phyloP scores from a whole-genome alignment of 2,329 filamentous ascomycete genomes.

The Daldinia sp. region DNA sequence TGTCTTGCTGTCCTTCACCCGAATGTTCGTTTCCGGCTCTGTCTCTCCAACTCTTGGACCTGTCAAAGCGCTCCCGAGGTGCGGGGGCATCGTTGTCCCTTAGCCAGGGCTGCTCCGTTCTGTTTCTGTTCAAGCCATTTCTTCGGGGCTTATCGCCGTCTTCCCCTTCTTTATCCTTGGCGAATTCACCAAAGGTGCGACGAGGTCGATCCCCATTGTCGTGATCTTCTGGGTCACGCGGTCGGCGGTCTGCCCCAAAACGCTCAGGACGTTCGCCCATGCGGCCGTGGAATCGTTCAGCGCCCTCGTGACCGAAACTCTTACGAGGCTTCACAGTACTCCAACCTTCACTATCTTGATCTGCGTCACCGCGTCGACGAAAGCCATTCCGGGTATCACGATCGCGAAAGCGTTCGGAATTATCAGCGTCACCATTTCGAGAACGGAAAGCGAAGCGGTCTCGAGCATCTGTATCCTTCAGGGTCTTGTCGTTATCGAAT shows the following conservation, averaged over 20 bases:
- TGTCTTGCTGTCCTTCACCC: constrained; percentile 50
- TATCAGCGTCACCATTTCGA: constrained; percentile 60
- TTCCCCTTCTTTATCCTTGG: constrained; percentile 58
- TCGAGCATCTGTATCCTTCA: constrained; percentile 59
- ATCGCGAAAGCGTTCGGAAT: constrained; percentile 47
- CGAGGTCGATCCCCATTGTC: constrained; percentile 64
- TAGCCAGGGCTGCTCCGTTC: constrained; percentile 78
- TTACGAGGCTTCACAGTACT: constrained; percentile 77
- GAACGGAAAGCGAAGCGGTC: constrained; percentile 69
- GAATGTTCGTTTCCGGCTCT: constrained; percentile 52
- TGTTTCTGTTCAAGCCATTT: constrained; percentile 70
- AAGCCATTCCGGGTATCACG: constrained; percentile 55
- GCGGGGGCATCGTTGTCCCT: constrained; percentile 58
- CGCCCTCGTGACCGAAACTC: constrained; percentile 76
- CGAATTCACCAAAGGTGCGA: constrained; percentile 60
- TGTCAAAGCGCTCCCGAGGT: constrained; percentile 64
- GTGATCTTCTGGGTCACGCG: constrained; percentile 54
- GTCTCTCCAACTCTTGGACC: constrained; percentile 69
- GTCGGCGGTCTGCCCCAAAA: constrained; percentile 51
- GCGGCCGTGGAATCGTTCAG: constrained; percentile 73
- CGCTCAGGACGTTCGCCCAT: constrained; percentile 63
- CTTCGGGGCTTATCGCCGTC: constrained; percentile 64
- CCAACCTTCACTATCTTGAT: constrained; percentile 76
- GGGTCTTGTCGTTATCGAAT: constrained; percentile 61
- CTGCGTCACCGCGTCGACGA: constrained; percentile 62